Evolutionary conservation across 2,329 filamentous ascomycete species (phyloP), one percentile per base, ranked within the genome.

Genomic region (Penicillium sp.): DNA sequence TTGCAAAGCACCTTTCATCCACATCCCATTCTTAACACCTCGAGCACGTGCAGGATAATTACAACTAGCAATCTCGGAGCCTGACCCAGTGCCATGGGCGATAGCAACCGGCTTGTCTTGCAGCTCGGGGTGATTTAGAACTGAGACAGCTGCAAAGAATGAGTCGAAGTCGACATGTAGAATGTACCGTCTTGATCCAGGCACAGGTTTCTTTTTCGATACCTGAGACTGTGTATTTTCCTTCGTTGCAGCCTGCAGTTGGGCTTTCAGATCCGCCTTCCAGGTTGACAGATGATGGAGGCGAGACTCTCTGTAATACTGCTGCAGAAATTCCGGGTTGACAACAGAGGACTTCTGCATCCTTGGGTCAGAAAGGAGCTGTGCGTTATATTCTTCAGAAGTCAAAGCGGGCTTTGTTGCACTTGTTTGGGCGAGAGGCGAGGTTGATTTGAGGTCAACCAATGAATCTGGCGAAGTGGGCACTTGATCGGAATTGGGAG

Each of bases 91-190:
- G 5, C 93, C 89, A 70, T 99, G 94, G 4, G 94, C 93, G 35
- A 99, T 90, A 0, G 90, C 94, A 2, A 89, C 86, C 0, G 96
- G 94, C 69, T 92, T 93, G 50, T 90, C 87, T 39, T 81, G 79
- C 59, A 85, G 88, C 21, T 96, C 86, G 0, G 93, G 92, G 25
- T 87, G 82, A 53, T 86, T 89, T 66, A 92, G 91, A 19, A 89
- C 75, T 0, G 94, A 97, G 0, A 99, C 91, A 0, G 96, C 91
- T 58, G 93, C 96, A 75, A 99, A 99, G 77, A 99, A 99, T 74
- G 92, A 94, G 76, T 99, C 96, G 73, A 99, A 99, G 71, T 99
- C 94, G 31, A 99, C 91, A 68, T 99, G 94, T 70, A 99, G 84
- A 53, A 99, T 83, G 67, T 97, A 99, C 50, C 89, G 81, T 59